phyloP scores from a whole-genome alignment of 2,329 filamentous ascomycete genomes.

The Metarhizium humberi region DNA sequence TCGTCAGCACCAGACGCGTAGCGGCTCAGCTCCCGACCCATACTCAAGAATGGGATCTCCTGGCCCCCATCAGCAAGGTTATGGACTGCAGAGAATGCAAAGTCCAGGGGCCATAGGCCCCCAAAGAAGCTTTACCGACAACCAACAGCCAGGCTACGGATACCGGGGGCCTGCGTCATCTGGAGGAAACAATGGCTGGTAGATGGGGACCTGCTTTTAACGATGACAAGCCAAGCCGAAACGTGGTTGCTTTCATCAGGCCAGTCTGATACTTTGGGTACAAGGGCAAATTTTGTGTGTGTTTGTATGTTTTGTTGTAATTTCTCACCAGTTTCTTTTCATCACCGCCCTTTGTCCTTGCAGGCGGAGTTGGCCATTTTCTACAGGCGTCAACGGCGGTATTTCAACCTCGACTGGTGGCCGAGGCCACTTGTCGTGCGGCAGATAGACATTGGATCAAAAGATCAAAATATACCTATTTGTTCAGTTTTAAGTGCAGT shows the following conservation, averaged over 20 bases:
- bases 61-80: constrained; percentile 6
- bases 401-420: background rate
- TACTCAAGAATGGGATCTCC: constrained; percentile 9
- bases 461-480: background rate
- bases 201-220: background rate
- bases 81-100: constrained; percentile 7
- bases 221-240: background rate
- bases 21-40: constrained; percentile 2
- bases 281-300: background rate
- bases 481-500: background rate
- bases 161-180: constrained; percentile 3
- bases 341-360: background rate
- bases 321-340: background rate
- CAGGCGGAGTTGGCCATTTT: background rate
- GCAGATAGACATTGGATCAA: background rate
- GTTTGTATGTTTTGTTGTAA: background rate
- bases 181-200: background rate
- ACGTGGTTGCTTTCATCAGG: background rate
- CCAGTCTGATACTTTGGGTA: too few species aligned
- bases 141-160: constrained; percentile 1
- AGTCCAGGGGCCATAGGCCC: constrained; percentile 6
- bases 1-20: constrained; percentile 5
- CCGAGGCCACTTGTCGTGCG: background rate
- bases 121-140: constrained; percentile 10
- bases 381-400: background rate